Percentiles rank a stretch among this genome's conserved stretches.
phyloP scores from a whole-genome alignment of 2,329 filamentous ascomycete genomes.

The Elsinoe arachidis region DNA sequence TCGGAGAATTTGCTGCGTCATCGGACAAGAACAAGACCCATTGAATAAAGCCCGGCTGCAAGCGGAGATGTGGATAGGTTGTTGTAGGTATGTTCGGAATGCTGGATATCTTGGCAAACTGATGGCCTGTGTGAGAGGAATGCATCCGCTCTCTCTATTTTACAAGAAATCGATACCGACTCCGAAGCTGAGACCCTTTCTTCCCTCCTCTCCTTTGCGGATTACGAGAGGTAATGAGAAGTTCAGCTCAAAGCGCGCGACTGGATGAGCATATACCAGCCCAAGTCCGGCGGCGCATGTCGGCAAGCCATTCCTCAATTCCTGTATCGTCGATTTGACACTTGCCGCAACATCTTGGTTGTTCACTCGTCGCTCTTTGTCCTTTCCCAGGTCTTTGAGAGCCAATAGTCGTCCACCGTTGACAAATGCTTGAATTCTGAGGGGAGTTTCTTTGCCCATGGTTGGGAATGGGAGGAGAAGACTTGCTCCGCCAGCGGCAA shows the following conservation, averaged over 20 bases:
- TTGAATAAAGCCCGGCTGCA: background rate
- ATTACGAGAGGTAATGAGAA: constrained; percentile 80
- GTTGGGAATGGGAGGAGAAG: constrained; percentile 77
- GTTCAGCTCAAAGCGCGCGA: constrained; percentile 90
- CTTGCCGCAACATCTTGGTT: constrained; percentile 44
- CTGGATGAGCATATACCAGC: constrained; percentile 87
- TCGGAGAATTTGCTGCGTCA: background rate
- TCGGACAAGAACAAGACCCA: background rate
- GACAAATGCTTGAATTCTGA: constrained; percentile 82
- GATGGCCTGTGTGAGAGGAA: constrained; percentile 1
- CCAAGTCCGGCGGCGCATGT: constrained; percentile 82
- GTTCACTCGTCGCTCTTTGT: constrained; percentile 39
- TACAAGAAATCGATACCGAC: constrained; percentile 94
- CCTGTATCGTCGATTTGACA: constrained; percentile 55
- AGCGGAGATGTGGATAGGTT: background rate
- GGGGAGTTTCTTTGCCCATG: constrained; percentile 70
- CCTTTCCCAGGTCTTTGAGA: constrained; percentile 44
- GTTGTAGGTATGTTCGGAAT: background rate
- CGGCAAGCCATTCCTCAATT: constrained; percentile 66
- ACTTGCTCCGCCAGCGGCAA: constrained; percentile 79
- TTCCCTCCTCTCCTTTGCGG: constrained; percentile 72
- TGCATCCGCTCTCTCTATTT: constrained; percentile 10
- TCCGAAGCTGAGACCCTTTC: constrained; percentile 91
- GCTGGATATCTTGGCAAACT: constrained; percentile 9
- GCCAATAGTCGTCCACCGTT: constrained; percentile 82